A percentile compares a stretch with the other conserved stretches of the same genome.
phyloP scores from a whole-genome alignment of 2,329 filamentous ascomycete species.

The Aspergillus aculeatinus region DNA sequence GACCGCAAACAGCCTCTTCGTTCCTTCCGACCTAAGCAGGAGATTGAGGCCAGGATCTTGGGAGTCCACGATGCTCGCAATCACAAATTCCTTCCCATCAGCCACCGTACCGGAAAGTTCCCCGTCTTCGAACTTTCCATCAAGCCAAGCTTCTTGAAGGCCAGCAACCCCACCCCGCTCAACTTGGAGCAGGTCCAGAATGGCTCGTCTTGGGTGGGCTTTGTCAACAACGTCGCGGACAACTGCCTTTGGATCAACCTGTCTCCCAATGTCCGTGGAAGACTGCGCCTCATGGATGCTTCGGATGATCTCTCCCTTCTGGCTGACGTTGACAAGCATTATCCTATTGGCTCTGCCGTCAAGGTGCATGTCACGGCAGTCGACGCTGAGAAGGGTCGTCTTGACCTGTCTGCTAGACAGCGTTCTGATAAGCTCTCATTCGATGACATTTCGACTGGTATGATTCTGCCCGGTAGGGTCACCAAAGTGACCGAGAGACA shows the following conservation, averaged over 20 bases:
- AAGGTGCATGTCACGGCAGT: conserved; percentile 75
- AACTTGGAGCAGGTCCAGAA: conserved; percentile 70
- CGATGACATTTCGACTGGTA: conserved; percentile 70
- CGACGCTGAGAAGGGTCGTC: conserved; percentile 68
- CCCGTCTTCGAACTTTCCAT: conserved; percentile 82
- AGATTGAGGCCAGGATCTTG: conserved; percentile 72
- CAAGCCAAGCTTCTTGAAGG: conserved; percentile 61
- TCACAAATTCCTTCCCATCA: conserved; percentile 87
- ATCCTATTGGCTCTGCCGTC: conserved; percentile 86
- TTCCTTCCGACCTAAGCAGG: conserved; percentile 69
- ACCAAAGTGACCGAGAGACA: conserved; percentile 83
- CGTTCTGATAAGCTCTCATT: conserved; percentile 63
- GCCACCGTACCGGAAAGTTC: conserved; percentile 76
- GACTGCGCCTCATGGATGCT: conserved; percentile 77
- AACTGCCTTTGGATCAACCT: conserved; percentile 88
- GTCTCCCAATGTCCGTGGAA: conserved; percentile 81
- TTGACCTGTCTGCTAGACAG: conserved; percentile 81
- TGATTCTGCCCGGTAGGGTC: conserved; percentile 78
- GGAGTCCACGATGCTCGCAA: conserved; percentile 88
- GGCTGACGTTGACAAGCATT: conserved; percentile 72
- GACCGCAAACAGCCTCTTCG: conserved; percentile 78
- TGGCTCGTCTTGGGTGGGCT: conserved; percentile 73
- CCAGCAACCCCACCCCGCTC: conserved; percentile 61
- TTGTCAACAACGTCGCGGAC: conserved; percentile 83
- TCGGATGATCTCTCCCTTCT: conserved; percentile 82